Conservation (phyloP, 257 asterid genomes). For the Solanum bukasovii region DNA sequence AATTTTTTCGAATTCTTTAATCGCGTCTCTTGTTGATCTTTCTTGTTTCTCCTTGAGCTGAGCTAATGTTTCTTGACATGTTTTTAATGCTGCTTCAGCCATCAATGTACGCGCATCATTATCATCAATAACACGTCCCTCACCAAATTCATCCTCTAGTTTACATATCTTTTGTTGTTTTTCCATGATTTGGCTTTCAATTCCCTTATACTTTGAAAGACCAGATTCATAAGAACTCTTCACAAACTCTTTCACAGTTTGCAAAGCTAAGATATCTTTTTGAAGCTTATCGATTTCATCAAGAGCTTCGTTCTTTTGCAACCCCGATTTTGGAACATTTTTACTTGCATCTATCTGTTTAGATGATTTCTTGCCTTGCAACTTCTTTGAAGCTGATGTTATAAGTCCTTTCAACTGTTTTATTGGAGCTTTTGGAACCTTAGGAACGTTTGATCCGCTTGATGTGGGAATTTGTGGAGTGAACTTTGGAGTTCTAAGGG, state of each 20-base stretch:
- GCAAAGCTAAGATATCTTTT: slow-evolving; percentile 59
- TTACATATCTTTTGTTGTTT: slow-evolving; percentile 54
- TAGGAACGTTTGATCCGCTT: slow-evolving; percentile 27
- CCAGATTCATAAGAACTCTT: slow-evolving; percentile 81
- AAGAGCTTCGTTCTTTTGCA: slow-evolving; percentile 46
- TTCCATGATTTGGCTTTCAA: slow-evolving; percentile 72
- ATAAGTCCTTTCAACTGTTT: slow-evolving; percentile 47
- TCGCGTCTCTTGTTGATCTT: slow-evolving; percentile 31
- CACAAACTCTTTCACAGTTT: slow-evolving; percentile 76
- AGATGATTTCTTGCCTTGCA: slow-evolving; percentile 20
- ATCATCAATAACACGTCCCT: slow-evolving; percentile 49
- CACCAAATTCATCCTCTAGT: slow-evolving; percentile 62
- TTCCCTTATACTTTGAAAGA: slow-evolving; percentile 49
- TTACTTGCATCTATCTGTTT: slow-evolving; percentile 6
- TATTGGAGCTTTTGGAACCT: slow-evolving; percentile 54
- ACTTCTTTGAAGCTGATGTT: slow-evolving; percentile 38
- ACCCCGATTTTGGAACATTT: slow-evolving; percentile 28
- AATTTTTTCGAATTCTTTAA: slow-evolving; percentile 44
- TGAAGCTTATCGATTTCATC: slow-evolving; percentile 69
- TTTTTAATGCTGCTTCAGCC: slow-evolving; percentile 77
- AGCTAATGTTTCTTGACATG: slow-evolving; percentile 64
- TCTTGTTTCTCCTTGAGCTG: slow-evolving; percentile 59
- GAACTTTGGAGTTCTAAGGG: slow-evolving; percentile 10
- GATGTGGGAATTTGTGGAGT: slow-evolving; percentile 10
- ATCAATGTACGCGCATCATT: slow-evolving; percentile 65